Evolutionary conservation across 805 yeast genomes (phyloP).

Genomic region (Citeromyces nyonsensis): DNA sequence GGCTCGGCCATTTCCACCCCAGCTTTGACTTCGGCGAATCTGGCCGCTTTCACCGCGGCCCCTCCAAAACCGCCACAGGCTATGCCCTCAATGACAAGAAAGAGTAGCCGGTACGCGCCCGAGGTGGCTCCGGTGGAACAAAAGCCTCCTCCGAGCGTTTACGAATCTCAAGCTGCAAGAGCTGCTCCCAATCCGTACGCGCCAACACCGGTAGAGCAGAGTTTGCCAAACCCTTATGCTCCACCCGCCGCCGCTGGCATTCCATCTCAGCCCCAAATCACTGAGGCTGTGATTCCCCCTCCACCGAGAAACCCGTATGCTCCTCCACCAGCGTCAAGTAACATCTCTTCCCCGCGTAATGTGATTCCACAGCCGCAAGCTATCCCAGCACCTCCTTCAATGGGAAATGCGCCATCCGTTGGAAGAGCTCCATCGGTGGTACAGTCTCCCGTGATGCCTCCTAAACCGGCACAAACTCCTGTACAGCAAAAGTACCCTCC

Average conservation of each 20-base stretch:
- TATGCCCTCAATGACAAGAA: constrained; percentile 8
- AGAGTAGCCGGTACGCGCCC: no score
- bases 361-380: constrained; percentile 3
- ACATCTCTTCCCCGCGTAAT: constrained; percentile 2
- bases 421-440: constrained; percentile 6
- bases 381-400: constrained; percentile 7
- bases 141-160: no score
- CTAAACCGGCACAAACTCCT: constrained; percentile 6
- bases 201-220: not conserved
- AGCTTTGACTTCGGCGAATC: constrained; percentile 2
- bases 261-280: not conserved
- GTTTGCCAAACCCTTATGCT: constrained; percentile 8
- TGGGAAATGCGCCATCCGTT: constrained; percentile 2
- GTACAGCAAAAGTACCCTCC: constrained; percentile 24
- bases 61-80: constrained; percentile 14
- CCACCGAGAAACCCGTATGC: constrained; percentile 15
- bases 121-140: no score
- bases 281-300: constrained; percentile 3
- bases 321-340: constrained; percentile 17
- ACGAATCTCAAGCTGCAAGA: no score
- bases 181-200: constrained; percentile 1
- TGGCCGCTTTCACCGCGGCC: constrained; percentile 18
- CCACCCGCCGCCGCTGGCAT: constrained; percentile 2
- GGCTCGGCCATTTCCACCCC: constrained; percentile 3
- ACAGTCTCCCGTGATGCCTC: constrained; percentile 1